These are phyloP conservation scores for Malassezia nana DNA, from an alignment of 1,284 basidiomycete genomes.

Conservation along the genomic window DNA sequence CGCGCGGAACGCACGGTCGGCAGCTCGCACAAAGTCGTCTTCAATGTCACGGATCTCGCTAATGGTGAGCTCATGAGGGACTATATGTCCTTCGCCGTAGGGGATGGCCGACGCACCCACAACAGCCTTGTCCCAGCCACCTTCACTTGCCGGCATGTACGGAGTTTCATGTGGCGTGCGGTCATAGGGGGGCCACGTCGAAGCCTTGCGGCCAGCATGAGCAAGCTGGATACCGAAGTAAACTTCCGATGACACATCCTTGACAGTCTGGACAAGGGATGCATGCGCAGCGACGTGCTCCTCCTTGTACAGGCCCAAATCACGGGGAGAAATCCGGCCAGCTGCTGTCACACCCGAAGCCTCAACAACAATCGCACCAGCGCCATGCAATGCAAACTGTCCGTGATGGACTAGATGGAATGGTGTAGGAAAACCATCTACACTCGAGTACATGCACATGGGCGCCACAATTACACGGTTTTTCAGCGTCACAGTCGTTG, in stretches of 20 bases:
- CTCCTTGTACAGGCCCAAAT: slow-evolving; percentile 64
- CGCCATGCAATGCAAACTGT: slow-evolving; percentile 43
- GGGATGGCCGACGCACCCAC: slow-evolving; percentile 58
- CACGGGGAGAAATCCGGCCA: slow-evolving; percentile 64
- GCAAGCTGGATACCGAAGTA: slow-evolving; percentile 68
- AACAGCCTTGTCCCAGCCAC: slow-evolving; percentile 64
- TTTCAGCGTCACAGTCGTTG: slow-evolving; percentile 26
- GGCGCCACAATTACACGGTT: slow-evolving; percentile 37
- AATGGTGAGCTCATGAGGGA: slow-evolving; percentile 56
- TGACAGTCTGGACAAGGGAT: slow-evolving; percentile 64
- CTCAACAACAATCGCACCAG: slow-evolving; percentile 39
- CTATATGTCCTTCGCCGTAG: slow-evolving; percentile 53
- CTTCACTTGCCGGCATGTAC: slow-evolving; percentile 34
- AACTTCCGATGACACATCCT: slow-evolving; percentile 55
- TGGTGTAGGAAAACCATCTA: slow-evolving; percentile 36
- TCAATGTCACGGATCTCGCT: slow-evolving; percentile 58
- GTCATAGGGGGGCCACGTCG: slow-evolving; percentile 49
- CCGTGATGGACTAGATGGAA: slow-evolving; percentile 44
- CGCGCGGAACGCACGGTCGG: slow-evolving; percentile 52
- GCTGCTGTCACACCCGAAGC: slow-evolving; percentile 58
- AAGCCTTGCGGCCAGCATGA: slow-evolving; percentile 68
- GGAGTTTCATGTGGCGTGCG: slow-evolving; percentile 30
- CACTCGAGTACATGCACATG: slow-evolving; percentile 42
- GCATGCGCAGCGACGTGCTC: slow-evolving; percentile 61
- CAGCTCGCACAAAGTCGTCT: slow-evolving; percentile 59